These are phyloP conservation scores for Macrophomina tecta DNA, from an alignment of 2,329 filamentous ascomycete species.

Conservation along the genomic window DNA sequence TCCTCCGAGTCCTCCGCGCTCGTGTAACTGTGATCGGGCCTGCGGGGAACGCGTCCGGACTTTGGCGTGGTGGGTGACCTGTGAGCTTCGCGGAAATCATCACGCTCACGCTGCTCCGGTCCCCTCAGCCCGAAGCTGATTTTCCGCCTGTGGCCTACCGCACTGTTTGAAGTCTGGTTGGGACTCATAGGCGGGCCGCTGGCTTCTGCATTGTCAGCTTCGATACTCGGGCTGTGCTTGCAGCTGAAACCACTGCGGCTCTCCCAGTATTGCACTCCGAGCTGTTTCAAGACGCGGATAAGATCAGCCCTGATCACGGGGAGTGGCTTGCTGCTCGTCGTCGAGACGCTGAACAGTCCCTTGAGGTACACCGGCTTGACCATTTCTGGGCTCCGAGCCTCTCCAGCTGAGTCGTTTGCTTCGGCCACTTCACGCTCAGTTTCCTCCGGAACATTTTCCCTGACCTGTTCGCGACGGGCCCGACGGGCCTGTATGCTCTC, in stretches of 20 bases:
- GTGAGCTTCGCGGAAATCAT: slow-evolving; percentile 71
- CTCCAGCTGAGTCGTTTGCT: slow-evolving; percentile 57
- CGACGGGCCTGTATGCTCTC: slow-evolving; percentile 92
- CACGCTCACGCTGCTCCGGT: slow-evolving; percentile 66
- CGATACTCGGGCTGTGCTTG: slow-evolving; percentile 86
- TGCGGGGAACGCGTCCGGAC: slow-evolving; percentile 51
- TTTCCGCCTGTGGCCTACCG: slow-evolving; percentile 70
- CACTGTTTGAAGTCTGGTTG: slow-evolving; percentile 32
- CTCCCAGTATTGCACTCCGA: slow-evolving; percentile 89
- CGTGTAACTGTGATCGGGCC: slow-evolving; percentile 75
- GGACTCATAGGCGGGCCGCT: slow-evolving; percentile 41
- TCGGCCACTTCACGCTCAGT: slow-evolving; percentile 77
- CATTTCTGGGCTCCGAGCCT: slow-evolving; percentile 68
- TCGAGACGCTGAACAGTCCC: slow-evolving; percentile 95
- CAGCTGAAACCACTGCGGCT: slow-evolving; percentile 95
- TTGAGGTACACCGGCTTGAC: slow-evolving; percentile 96
- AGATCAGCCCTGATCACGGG: slow-evolving; percentile 86
- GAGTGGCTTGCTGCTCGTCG: slow-evolving; percentile 90
- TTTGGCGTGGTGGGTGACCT: slow-evolving; percentile 58
- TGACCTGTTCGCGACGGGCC: slow-evolving; percentile 72
- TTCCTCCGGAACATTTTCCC: slow-evolving; percentile 86
- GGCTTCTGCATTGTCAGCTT: slow-evolving; percentile 72
- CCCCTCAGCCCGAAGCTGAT: slow-evolving; percentile 80
- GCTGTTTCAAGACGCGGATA: slow-evolving; percentile 83
- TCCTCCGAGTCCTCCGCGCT: slow-evolving; percentile 88